phyloP scores from a whole-genome alignment of 2,329 filamentous ascomycete genomes.

The Cladosporium sp. region DNA sequence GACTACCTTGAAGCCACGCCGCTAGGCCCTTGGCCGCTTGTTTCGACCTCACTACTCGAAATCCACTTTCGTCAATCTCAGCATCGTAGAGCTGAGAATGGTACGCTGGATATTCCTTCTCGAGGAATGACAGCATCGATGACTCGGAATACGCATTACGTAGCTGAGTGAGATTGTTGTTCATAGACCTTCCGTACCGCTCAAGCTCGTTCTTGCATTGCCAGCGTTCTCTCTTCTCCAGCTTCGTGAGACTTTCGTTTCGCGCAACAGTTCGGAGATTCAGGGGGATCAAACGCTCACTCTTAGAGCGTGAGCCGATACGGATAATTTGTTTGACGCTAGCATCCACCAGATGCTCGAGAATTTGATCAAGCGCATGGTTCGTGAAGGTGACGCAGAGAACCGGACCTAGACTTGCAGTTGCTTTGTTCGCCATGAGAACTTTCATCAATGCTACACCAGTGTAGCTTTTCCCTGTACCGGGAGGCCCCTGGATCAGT shows the following conservation, averaged over 20 bases:
- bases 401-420: constrained; percentile 39
- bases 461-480: constrained; percentile 61
- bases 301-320: constrained; percentile 55
- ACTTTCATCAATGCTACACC: constrained; percentile 55
- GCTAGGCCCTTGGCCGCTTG: neutral
- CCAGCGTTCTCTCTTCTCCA: constrained; percentile 33
- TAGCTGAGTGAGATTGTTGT: constrained; percentile 1
- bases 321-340: constrained; percentile 50
- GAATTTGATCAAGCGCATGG: constrained; percentile 50
- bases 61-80: constrained; percentile 22
- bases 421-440: constrained; percentile 40
- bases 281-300: constrained; percentile 43
- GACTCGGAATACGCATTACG: neutral
- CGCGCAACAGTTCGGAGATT: constrained; percentile 43
- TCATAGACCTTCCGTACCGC: constrained; percentile 16
- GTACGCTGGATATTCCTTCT: constrained; percentile 15
- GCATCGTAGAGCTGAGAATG: constrained; percentile 19
- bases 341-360: constrained; percentile 52
- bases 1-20: neutral
- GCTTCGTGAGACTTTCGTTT: constrained; percentile 32
- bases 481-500: constrained; percentile 64
- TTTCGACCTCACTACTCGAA: neutral
- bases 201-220: constrained; percentile 20
- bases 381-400: constrained; percentile 46
- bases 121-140: constrained; percentile 13